Percentiles rank a stretch among this genome's conserved stretches.
These are phyloP conservation scores for Dioscorea cayenensis DNA, from an alignment of 116 monocot genomes.

Conservation along the genomic window DNA sequence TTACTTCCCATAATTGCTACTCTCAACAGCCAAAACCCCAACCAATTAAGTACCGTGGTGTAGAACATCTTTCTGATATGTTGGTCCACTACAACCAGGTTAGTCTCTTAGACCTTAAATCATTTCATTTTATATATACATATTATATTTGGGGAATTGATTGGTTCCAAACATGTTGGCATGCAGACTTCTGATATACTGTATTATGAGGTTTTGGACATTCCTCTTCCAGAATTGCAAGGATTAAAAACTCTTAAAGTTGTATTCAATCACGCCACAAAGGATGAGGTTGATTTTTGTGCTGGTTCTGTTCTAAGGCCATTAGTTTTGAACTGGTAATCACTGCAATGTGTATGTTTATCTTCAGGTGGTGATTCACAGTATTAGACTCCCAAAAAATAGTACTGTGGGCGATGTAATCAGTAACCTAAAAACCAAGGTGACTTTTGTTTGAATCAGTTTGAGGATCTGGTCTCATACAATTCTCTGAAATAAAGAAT, in stretches of 20 bases:
- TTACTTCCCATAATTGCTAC: conserved; percentile 98
- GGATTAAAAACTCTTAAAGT: conserved; percentile 96
- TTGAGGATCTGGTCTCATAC: no score
- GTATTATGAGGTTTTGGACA: conserved; percentile 97
- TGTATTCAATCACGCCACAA: conserved; percentile 89
- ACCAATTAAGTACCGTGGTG: conserved; percentile 91
- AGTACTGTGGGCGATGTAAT: conserved; percentile 93
- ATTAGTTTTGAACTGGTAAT: neutral
- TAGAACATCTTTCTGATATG: conserved; percentile 94
- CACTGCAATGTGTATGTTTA: neutral
- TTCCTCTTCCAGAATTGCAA: conserved; percentile 97
- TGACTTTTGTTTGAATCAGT: conserved; percentile 11
- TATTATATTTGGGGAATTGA: neutral
- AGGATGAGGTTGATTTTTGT: conserved; percentile 67
- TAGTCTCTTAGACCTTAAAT: neutral
- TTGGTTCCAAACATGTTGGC: neutral
- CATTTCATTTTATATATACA: neutral
- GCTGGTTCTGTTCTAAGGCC: neutral
- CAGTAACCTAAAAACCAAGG: conserved; percentile 89
- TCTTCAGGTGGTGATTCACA: conserved; percentile 75
- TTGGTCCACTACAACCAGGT: conserved; percentile 94
- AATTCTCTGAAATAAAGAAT: no score
- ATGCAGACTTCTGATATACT: conserved; percentile 95
- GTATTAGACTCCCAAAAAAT: conserved; percentile 87
- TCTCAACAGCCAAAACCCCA: conserved; percentile 99